Percentiles rank a stretch among this genome's conserved stretches.
phyloP scores from a whole-genome alignment of 2,329 filamentous ascomycete genomes.

The Sporothrix globosa region DNA sequence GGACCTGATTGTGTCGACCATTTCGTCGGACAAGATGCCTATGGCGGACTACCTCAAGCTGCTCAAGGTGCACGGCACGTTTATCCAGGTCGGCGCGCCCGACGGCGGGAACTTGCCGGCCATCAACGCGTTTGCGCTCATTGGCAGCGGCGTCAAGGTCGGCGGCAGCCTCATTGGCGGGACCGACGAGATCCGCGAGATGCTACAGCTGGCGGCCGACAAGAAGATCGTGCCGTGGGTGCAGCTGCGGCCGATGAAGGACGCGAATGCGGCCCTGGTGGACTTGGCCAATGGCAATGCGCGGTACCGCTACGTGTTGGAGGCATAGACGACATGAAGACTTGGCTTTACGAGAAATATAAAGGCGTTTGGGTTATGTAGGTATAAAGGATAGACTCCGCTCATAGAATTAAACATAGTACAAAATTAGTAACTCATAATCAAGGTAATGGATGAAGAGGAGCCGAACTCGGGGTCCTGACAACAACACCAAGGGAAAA shows the following conservation, averaged over 20 bases:
- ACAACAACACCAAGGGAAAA: too few species aligned
- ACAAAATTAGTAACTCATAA: too few species aligned
- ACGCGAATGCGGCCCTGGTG: slow-evolving; percentile 60
- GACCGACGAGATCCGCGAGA: slow-evolving; percentile 62
- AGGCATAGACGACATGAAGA: not conserved
- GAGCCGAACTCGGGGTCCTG: too few species aligned
- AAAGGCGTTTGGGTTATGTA: too few species aligned
- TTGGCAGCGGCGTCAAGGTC: slow-evolving; percentile 58
- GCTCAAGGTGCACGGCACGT: slow-evolving; percentile 66
- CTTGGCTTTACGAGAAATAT: too few species aligned
- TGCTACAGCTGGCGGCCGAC: slow-evolving; percentile 63
- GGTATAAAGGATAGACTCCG: too few species aligned
- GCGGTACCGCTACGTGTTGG: slow-evolving; percentile 54
- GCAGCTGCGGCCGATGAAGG: slow-evolving; percentile 58
- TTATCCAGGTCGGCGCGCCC: slow-evolving; percentile 67
- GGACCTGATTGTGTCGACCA: slow-evolving; percentile 63
- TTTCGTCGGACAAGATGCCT: slow-evolving; percentile 60
- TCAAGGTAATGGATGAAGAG: too few species aligned
- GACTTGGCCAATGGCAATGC: slow-evolving; percentile 62
- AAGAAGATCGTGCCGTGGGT: slow-evolving; percentile 63
- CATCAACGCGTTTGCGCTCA: slow-evolving; percentile 61
- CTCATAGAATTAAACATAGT: too few species aligned
- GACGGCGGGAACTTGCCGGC: slow-evolving; percentile 53
- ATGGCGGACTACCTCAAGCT: slow-evolving; percentile 64
- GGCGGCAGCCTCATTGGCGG: slow-evolving; percentile 54